Conservation (phyloP, 2,329 filamentous ascomycete species). For the Fusarium dlaminii region DNA sequence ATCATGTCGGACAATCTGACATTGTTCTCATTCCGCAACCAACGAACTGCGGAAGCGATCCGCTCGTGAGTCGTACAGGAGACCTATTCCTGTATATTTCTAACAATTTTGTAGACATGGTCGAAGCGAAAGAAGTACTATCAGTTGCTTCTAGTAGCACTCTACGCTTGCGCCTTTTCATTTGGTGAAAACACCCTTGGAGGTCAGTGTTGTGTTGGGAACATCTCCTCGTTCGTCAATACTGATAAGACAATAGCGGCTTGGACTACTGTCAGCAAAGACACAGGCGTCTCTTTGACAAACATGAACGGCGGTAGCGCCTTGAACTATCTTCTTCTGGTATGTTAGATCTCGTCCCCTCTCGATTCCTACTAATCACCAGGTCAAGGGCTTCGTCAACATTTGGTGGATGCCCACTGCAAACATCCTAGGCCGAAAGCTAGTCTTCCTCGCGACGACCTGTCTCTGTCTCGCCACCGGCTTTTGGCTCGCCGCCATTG, state of each 20-base stretch:
- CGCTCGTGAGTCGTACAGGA: not conserved
- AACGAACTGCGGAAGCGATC: not conserved
- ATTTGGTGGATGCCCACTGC: not conserved
- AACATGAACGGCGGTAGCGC: not conserved
- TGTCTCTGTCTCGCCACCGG: not conserved
- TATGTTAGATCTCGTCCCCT: rapidly evolving
- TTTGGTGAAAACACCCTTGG: not conserved
- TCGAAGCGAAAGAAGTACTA: not conserved
- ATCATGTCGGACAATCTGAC: not conserved
- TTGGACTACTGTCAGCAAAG: not conserved
- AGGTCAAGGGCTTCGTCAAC: not conserved
- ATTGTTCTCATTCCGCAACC: not conserved
- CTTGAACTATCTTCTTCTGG: not conserved
- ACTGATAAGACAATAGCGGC: not conserved
- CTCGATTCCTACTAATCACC: rapidly evolving
- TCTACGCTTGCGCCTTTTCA: not conserved
- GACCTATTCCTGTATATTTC: rapidly evolving
- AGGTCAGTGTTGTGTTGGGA: not conserved
- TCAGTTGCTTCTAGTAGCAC: rapidly evolving
- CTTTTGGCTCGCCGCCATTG: not conserved
- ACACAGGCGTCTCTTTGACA: not conserved
- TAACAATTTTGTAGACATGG: not conserved
- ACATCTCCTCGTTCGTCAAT: rapidly evolving
- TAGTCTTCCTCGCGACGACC: not conserved
- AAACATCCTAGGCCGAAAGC: not conserved